phyloP scores from a whole-genome alignment of 2,329 filamentous ascomycete genomes.

The Penicillium rolfsii region DNA sequence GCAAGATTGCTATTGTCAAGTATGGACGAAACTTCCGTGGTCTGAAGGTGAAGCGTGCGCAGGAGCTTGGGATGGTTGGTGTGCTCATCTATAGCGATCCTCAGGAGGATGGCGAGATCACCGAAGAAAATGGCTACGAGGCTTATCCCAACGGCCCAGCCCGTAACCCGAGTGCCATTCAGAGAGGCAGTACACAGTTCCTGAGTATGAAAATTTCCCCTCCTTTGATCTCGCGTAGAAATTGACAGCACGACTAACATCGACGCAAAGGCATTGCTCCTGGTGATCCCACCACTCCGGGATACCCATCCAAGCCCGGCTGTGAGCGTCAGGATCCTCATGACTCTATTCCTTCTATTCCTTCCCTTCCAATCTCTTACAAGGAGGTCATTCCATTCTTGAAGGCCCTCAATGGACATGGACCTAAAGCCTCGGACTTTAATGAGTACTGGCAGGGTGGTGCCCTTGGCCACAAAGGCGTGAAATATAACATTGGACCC shows the following conservation, averaged over 20 bases:
- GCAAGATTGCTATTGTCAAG: conserved; percentile 84
- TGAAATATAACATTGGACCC: conserved; percentile 83
- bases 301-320: conserved; percentile 91
- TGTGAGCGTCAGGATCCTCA: conserved; percentile 73
- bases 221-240: background rate
- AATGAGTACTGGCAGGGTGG: conserved; percentile 72
- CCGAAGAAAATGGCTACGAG: conserved; percentile 77
- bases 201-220: conserved; percentile 60
- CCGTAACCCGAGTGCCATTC: conserved; percentile 83
- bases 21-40: conserved; percentile 88
- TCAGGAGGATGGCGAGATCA: conserved; percentile 81
- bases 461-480: conserved; percentile 76
- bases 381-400: conserved; percentile 82
- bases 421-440: conserved; percentile 74
- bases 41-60: conserved; percentile 87
- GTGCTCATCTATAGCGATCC: conserved; percentile 84
- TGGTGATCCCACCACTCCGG: conserved; percentile 85
- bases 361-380: conserved; percentile 90
- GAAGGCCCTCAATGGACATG: conserved; percentile 87
- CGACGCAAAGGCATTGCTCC: conserved; percentile 56
- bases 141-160: conserved; percentile 85
- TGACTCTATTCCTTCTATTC: conserved; percentile 76
- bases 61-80: conserved; percentile 89
- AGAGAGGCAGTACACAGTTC: conserved; percentile 84
- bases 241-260: background rate